Evolutionary conservation across 2,329 filamentous ascomycete species (phyloP).

Genomic region (Arthrobotrys sinensis): DNA sequence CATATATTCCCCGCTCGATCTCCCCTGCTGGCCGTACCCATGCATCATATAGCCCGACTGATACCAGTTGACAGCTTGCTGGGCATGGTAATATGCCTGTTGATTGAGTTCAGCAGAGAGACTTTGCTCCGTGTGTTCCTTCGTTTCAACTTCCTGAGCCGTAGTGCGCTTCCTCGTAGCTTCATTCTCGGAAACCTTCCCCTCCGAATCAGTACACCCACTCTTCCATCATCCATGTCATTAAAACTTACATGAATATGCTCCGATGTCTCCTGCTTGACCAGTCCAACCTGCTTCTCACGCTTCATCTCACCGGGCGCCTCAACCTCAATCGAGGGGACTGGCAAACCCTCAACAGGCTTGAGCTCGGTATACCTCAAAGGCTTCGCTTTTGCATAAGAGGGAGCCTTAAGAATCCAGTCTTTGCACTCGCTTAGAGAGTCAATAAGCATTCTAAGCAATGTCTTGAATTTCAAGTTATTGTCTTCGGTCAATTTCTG

Average conservation of each 20-base stretch:
- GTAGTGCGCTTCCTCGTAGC: background rate
- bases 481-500: constrained; percentile 55
- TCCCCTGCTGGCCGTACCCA: constrained; percentile 9
- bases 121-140: background rate
- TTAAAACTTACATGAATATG: constrained; percentile 12
- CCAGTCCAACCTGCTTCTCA: constrained; percentile 3
- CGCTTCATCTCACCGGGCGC: constrained; percentile 19
- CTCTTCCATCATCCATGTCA: background rate
- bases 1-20: constrained; percentile 20
- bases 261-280: constrained; percentile 1
- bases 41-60: background rate
- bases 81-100: constrained; percentile 7
- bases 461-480: constrained; percentile 47
- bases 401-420: constrained; percentile 56
- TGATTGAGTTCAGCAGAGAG: background rate
- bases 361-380: constrained; percentile 44
- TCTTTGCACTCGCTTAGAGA: constrained; percentile 53
- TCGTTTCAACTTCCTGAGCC: constrained; percentile 5
- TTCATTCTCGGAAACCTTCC: constrained; percentile 1
- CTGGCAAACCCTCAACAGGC: constrained; percentile 5
- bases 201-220: background rate
- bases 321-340: constrained; percentile 39
- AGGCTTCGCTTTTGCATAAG: constrained; percentile 56
- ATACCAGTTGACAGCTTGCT: constrained; percentile 43
- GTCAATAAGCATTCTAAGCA: constrained; percentile 54